Base-by-base conservation (phyloP, 176 grass and related monocot species). In the Carex scoparia region DNA sequence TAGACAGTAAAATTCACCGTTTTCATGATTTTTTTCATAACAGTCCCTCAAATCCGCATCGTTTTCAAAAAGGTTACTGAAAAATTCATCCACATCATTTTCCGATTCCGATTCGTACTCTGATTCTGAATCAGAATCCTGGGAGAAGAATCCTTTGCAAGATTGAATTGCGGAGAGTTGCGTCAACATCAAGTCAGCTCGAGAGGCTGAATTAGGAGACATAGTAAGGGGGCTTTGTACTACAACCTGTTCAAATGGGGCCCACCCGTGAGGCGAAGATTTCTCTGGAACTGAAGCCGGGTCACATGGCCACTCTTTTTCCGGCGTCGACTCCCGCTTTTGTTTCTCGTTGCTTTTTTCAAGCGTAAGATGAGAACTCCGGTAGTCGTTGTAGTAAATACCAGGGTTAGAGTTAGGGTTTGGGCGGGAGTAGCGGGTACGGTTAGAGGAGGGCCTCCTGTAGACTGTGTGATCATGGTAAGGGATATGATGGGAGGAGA, bases 1-100 rank as follows among this genome's bases (percentile, higher is more conserved):
- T 61, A 97, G 71, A 87, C 94, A 97, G 37, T 28, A 3, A 84
- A 97, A 97, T 72, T 87, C 71, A 32, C 89, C 87, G 0, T 68
- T 77, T 72, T 88, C 89, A 42, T 83, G 83, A 7, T 84, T 38
- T 28, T 79, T 82, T 88, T 92, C 86, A 82, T 97, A 97, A 87
- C 89, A 87, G 30, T 67, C 84, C 58, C 31, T 33, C 23, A 93
- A 82, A 86, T 7, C 79, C n/a, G 58, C 81, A 56, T 86, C 83
- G 42, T 81, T 84, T 88, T 84, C 79, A 83, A 90, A 90, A 61
- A 92, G 12, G 9, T 31, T 71, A 5, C 63, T 57, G 87, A 91
- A 89, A 49, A 87, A 87, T 30, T 3, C 64, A 28, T 66, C 79
- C 40, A 70, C 80, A 7, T 48, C 75, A 1, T 87, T 23, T 3